These are phyloP conservation scores for Solanum corneliomulleri DNA, from an alignment of 257 asterid species.

Conservation along the genomic window DNA sequence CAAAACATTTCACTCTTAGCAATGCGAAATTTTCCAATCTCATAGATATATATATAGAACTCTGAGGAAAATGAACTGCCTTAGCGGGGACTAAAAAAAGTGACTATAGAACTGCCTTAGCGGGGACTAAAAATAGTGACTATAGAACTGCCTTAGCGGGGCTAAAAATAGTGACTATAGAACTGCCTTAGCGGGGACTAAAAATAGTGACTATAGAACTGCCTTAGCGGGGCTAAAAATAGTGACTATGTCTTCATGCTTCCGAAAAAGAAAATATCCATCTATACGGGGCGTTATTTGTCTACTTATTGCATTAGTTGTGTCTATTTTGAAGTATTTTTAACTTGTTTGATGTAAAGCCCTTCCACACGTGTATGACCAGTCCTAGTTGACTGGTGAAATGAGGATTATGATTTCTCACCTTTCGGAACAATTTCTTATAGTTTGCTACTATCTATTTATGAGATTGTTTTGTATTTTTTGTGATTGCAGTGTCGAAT, in stretches of 20 bases:
- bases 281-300: not conserved
- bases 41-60: not conserved
- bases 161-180: not conserved
- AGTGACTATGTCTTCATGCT: not conserved
- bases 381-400: not conserved
- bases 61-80: not conserved
- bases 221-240: not conserved
- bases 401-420: not conserved
- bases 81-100: not conserved
- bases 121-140: too few relatives aligned
- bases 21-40: not conserved
- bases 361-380: too few relatives aligned
- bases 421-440: not conserved
- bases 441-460: not conserved
- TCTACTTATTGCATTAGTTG: not conserved
- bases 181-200: too few relatives aligned
- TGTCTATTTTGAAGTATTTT: not conserved
- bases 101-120: not conserved
- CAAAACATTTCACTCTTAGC: not conserved
- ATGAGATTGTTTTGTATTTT: not conserved
- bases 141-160: not conserved
- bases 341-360: not conserved
- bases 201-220: too few relatives aligned
- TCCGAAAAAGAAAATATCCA: not conserved
- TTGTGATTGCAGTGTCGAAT: slow-evolving; percentile 37